Evolutionary conservation across 345 rosid species (phyloP), one percentile per base, ranked within the genome.

Genomic region (Lepidium sativum): DNA sequence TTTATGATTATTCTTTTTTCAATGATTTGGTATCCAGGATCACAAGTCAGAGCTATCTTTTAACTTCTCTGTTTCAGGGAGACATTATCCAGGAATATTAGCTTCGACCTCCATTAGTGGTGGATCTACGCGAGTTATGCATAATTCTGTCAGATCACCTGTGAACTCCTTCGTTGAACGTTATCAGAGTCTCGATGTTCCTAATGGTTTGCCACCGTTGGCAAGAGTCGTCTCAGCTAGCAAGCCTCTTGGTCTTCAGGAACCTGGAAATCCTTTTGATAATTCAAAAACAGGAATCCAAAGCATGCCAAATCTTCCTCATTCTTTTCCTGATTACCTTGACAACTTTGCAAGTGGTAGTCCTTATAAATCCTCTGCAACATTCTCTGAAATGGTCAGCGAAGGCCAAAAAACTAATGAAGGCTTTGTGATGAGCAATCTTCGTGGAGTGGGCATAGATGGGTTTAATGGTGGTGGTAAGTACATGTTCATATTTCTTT

Each of bases 271-370:
- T 44, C 65, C 75, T n/a, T 65, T 62, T 53, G 88, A 81, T 72
- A 86, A 82, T 44, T 41, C 80, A 50, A 81, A 79, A 67, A 72
- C 65, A 41, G 82, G 75, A 59, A 74, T 65, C 56, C 92, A 75
- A 56, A 71, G 79, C 61, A 23, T 78, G 41, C 80, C 77, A 34
- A 76, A 69, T 77, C 78, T 90, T 62, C 88, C 88, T 68, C 89
- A 77, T 80, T 85, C 97, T 18, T 71, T 87, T 18, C 90, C 96
- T 6, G 95, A 92, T 42, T 80, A 83, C 77, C 76, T 70, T 56
- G 92, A 86, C 72, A 73, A 69, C 78, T 65, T 83, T 60, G 72
- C 75, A 54, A 78, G 71, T 70, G 89, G 82, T 40, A 68, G 78
- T 80, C 76, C 78, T 37, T 77, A 75, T 67, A 84, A 80, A 59